These are phyloP conservation scores for Hyaloperonospora arabidopsidis DNA, from an alignment of 352 stramenopile species.

Conservation along the genomic window DNA sequence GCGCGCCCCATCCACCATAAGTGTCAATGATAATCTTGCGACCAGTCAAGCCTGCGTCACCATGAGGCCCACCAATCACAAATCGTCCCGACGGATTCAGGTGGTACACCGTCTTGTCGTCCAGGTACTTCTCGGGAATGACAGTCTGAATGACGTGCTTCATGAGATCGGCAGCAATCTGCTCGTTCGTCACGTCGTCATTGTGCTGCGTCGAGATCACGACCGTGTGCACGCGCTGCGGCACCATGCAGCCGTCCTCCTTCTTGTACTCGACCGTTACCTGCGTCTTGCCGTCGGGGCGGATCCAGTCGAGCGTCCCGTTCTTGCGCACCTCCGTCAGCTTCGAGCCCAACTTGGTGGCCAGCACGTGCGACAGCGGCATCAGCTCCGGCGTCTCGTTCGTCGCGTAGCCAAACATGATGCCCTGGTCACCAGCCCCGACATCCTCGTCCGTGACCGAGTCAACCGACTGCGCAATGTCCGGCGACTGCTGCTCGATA, in stretches of 20 bases:
- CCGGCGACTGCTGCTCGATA: constrained; percentile 98
- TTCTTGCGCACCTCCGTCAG: constrained; percentile 99
- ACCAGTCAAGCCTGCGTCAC: constrained; percentile 97
- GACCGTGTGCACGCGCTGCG: constrained; percentile 96
- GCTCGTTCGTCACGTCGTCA: constrained; percentile 97
- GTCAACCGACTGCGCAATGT: constrained; percentile 99
- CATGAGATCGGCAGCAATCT: constrained; percentile 97
- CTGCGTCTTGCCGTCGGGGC: constrained; percentile 98
- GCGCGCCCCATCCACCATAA: constrained; percentile 98
- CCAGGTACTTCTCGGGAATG: constrained; percentile 97
- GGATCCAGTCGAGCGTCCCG: constrained; percentile 96
- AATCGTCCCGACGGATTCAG: constrained; percentile 98
- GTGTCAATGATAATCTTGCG: constrained; percentile 99
- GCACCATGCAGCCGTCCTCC: constrained; percentile 91
- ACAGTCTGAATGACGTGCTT: constrained; percentile 99
- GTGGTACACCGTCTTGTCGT: constrained; percentile 99
- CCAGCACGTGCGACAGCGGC: constrained; percentile 96
- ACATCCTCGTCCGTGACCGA: constrained; percentile 95
- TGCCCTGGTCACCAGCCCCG: constrained; percentile 95
- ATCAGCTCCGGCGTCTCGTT: constrained; percentile 97
- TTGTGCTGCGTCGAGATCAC: constrained; percentile 99
- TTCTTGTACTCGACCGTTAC: constrained; percentile 98
- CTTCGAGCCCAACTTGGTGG: constrained; percentile 92
- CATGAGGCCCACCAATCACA: constrained; percentile 98
- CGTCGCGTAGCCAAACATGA: constrained; percentile 92